phyloP scores from a whole-genome alignment of 768 basidiomycete genomes.

The Candolleomyces eurysporus region DNA sequence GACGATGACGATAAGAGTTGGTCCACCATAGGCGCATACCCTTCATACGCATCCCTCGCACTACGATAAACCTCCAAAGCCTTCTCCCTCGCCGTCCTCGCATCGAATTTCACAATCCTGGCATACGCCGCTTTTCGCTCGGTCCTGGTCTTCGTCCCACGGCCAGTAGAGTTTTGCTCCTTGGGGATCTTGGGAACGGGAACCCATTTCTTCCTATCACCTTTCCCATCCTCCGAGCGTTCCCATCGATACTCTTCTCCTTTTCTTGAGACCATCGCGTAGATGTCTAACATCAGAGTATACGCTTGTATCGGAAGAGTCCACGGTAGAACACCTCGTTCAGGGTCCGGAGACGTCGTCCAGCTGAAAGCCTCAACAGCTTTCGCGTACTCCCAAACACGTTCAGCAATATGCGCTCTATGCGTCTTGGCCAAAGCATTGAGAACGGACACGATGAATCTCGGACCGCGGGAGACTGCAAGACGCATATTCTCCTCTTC shows the following conservation, averaged over 20 bases:
- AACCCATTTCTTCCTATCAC: neutral
- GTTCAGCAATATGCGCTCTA: constrained; percentile 52
- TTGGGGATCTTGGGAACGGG: too few relatives aligned
- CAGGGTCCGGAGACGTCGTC: constrained; percentile 10
- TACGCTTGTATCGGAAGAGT: constrained; percentile 64
- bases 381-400: constrained; percentile 62
- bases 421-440: constrained; percentile 60
- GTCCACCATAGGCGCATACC: constrained; percentile 4
- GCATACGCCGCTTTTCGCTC: too few relatives aligned
- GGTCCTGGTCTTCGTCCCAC: too few relatives aligned
- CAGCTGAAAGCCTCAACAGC: constrained; percentile 59
- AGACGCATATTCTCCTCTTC: constrained; percentile 33
- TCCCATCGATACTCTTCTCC: constrained; percentile 3
- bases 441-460: constrained; percentile 57
- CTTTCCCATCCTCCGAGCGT: neutral
- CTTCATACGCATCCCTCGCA: neutral
- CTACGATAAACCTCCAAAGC: too few relatives aligned
- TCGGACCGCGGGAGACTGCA: constrained; percentile 54
- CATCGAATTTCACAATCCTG: too few relatives aligned
- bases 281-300: constrained; percentile 68
- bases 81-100: too few relatives aligned
- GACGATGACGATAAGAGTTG: neutral
- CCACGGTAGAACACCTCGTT: constrained; percentile 45
- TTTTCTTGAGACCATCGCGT: constrained; percentile 27
- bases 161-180: too few relatives aligned